Base-by-base conservation (phyloP, 2,329 filamentous ascomycete species). In the Epichloe uncinata region DNA sequence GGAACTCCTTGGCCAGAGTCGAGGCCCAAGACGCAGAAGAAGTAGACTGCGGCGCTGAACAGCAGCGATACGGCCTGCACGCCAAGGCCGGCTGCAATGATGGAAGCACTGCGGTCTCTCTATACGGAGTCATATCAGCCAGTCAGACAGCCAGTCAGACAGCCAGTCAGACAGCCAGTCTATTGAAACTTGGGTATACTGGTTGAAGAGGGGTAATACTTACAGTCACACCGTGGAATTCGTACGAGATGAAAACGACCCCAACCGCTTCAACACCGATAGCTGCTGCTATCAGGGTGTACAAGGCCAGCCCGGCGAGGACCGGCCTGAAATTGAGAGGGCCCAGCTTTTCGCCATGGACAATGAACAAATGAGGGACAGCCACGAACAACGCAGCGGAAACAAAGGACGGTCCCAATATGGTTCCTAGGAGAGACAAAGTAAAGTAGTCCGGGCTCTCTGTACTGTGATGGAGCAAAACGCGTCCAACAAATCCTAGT, bases 371-470 rank as follows among this genome's bases (percentile, higher is more conserved):
- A 42, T 72, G 71, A 2, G 74, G 73, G 16, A 76, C 58, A 7
- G 71, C 56, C 20, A 68, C 59, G 48, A 71, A 74, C 30, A 74
- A 60, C 26, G 72, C 68, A 11, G 65, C 62, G 11, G 66, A 67
- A 53, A 75, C 66, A 38, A 74, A 61, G 2, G 68, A 70, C 15
- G 74, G 71, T 1, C 73, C 74, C 36, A 73, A 58, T 18, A 71
- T 60, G 2, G 72, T 74, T 16, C 74, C 73, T 12, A 73, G 54
- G 34, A 76, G 58, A 50, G 65, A 74, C 4, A 77, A 54, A 11
- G 66, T 60, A 53, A 75, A 74, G 51, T 61, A 66, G 3, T 59
- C 57, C 45, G 63, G 61, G 51, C 59, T 66, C 38, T 61, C 60
- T 8, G 58, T 57, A 30, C 63, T 55, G 7, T 56, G 59, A 41